Base-by-base conservation (phyloP, 768 basidiomycete species). In the Phanerochaete sordida region DNA sequence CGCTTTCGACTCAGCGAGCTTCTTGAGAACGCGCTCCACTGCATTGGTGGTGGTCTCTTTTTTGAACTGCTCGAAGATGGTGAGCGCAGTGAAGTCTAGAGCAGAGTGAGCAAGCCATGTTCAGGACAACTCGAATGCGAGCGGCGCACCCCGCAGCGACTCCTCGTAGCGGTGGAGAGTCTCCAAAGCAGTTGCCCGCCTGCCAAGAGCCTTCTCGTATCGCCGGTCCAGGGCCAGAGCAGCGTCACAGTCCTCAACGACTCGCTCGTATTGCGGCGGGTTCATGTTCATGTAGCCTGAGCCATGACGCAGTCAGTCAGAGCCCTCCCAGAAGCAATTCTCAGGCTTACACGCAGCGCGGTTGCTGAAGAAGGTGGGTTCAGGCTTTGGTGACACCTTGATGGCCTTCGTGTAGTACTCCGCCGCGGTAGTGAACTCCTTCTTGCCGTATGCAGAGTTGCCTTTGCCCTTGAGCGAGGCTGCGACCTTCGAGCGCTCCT, bases 351-450 rank as follows among this genome's bases (percentile, higher is more conserved):
- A 98, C 62, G 97, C 97, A 43, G 96, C 97, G 54, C 97, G 88
- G 74, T 99, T 99, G 74, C 91, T 93, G 82, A 87, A 98, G 77
- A 89, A 99, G 31, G 98, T 93, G 28, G 97, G 88, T 68, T 96
- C 93, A 7, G 87, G 84, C 70, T 84, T 87, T 8, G 90, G 87
- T 3, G 90, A 79, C 21, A 90, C 79, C 48, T 81, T 77, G 62
- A 93, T 91, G 37, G 91, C 91, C 59, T 82, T 83, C 12, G 88
- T 88, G 76, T 93, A 92, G 57, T 82, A 75, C 24, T 84, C 79
- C 27, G 79, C 81, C 11, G 90, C 90, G 46, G 76, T 74, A 6
- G 74, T 70, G 65, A 85, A 91, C 65, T 82, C 81, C 64, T 81
- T 83, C 46, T 74, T 74, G 65, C 84, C 80, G 74, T 92, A 93